Conservation (phyloP, 192 early-diverging fungal genomes). For the Coemansia umbellata region DNA sequence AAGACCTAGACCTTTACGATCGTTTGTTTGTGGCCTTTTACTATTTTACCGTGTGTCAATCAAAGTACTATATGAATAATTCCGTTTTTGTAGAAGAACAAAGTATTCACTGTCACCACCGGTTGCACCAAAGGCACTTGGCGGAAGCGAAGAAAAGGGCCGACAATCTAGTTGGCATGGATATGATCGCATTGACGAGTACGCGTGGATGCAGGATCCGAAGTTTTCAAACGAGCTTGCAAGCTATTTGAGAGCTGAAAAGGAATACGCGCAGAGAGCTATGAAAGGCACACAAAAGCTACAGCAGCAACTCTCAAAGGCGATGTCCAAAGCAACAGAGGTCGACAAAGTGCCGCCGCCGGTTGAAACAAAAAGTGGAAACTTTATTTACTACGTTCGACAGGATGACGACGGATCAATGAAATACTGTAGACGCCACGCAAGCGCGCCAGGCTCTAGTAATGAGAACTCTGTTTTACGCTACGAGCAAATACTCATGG, state of each 20-base stretch:
- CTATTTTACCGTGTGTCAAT: no score
- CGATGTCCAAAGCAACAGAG: conserved; percentile 31
- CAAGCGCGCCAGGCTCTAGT: neutral
- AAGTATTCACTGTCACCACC: conserved; percentile 11
- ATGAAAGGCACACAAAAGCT: conserved; percentile 12
- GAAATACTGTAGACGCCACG: conserved; percentile 29
- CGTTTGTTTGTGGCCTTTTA: no score
- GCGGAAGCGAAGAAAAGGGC: neutral
- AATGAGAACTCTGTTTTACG: no score
- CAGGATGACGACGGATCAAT: conserved; percentile 5
- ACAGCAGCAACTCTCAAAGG: conserved; percentile 25
- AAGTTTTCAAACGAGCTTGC: conserved; percentile 8
- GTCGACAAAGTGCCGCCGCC: conserved; percentile 38
- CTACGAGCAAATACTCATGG: conserved; percentile 37
- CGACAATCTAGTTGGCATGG: conserved; percentile 17
- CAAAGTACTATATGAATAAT: neutral
- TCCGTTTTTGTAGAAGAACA: neutral
- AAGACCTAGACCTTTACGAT: no score
- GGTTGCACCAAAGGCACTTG: neutral
- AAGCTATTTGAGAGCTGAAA: conserved; percentile 27
- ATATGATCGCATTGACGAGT: conserved; percentile 27
- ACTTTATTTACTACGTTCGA: conserved; percentile 26
- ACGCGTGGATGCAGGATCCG: conserved; percentile 43
- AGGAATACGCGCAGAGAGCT: conserved; percentile 18
- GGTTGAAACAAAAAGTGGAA: conserved; percentile 36